Base-by-base conservation (phyloP, 1,284 basidiomycete genomes). In the Xerocomus nothofagi region DNA sequence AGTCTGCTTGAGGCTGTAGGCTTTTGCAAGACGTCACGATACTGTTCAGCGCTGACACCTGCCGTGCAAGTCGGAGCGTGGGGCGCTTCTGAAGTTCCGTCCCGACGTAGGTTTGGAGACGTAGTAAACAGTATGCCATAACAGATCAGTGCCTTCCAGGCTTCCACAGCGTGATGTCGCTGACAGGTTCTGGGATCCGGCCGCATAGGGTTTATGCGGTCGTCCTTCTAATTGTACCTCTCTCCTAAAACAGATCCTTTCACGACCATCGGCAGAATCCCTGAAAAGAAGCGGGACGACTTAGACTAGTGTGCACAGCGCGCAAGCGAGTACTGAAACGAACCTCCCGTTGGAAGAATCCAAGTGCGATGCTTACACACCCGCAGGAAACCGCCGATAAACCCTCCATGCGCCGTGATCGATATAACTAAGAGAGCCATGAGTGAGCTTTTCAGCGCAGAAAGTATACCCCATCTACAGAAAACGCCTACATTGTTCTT, bases 361-460 rank as follows among this genome's bases (percentile, higher is more conserved):
- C 78, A 82, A 18, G 54, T 48, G 1, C 57, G 59, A n/a, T 79
- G 73, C 1, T 75, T 72, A 39, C 80, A 66, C 3, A 72, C 66
- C 1, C 58, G 49, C 51, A 86, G 59, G 48, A 85, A 73, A 2
- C 74, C 81, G 24, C 77, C 73, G 42, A 85, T 81, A 43, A 82
- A 77, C 1, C 82, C 85, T 8, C 76, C 73, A 59, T 88, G 85
- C 0, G 80, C 72, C 0, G 84, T 85, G 44, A 88, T 74, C 3
- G 83, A 84, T 34, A 88, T 73, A 50, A 76, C 84, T 86, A 46
- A 23, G 31, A 14, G n/a, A 18, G 10, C 3, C 26, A 44, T 4
- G 15, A 21, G 17, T 29, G 21, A 44, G 21, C 12, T 15, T 30
- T 9, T 33, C 20, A 21, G 11, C 11, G 0, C n/a, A 9, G 12